These are phyloP conservation scores for Talaromyces amestolkiae DNA, from an alignment of 2,329 filamentous ascomycete species.

Conservation along the genomic window DNA sequence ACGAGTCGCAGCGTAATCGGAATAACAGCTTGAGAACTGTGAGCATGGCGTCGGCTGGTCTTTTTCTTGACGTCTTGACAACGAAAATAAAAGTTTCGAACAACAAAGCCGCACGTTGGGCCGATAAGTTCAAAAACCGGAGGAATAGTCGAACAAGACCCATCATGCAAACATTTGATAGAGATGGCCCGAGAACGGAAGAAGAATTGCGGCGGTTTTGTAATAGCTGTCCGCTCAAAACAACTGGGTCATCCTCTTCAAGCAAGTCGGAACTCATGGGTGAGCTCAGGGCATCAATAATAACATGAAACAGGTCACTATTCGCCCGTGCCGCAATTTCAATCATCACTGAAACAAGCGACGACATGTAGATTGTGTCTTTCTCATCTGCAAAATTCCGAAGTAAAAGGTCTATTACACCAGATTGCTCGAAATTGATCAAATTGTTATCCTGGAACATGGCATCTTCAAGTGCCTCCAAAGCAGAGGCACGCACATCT, in stretches of 20 bases:
- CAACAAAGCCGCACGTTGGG: slow-evolving; percentile 61
- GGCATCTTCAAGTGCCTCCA: slow-evolving; percentile 41
- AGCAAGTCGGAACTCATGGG: slow-evolving; percentile 37
- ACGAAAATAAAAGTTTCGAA: slow-evolving; percentile 65
- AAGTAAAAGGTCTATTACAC: slow-evolving; percentile 34
- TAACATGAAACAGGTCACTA: slow-evolving; percentile 32
- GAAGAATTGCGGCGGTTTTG: slow-evolving; percentile 33
- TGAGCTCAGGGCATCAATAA: slow-evolving; percentile 35
- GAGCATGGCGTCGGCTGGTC: slow-evolving; percentile 67
- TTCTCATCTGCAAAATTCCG: slow-evolving; percentile 37
- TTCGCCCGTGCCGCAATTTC: slow-evolving; percentile 33
- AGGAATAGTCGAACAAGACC: slow-evolving; percentile 76
- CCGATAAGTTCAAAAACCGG: slow-evolving; percentile 65
- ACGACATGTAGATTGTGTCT: slow-evolving; percentile 39
- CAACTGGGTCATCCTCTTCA: slow-evolving; percentile 30
- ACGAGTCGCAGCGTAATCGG: slow-evolving; percentile 77
- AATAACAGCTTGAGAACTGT: slow-evolving; percentile 77
- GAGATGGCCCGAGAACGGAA: slow-evolving; percentile 32
- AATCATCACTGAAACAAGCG: slow-evolving; percentile 40
- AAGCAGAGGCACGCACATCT: slow-evolving; percentile 40
- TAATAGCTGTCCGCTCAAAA: slow-evolving; percentile 21
- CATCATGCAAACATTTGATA: slow-evolving; percentile 64
- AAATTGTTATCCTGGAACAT: slow-evolving; percentile 33
- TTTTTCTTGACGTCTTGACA: slow-evolving; percentile 56
- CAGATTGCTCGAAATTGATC: slow-evolving; percentile 32